Percentiles rank a stretch among this genome's conserved stretches.
These are phyloP conservation scores for Xylaria cubensis DNA, from an alignment of 495 filamentous ascomycete species.

Conservation along the genomic window DNA sequence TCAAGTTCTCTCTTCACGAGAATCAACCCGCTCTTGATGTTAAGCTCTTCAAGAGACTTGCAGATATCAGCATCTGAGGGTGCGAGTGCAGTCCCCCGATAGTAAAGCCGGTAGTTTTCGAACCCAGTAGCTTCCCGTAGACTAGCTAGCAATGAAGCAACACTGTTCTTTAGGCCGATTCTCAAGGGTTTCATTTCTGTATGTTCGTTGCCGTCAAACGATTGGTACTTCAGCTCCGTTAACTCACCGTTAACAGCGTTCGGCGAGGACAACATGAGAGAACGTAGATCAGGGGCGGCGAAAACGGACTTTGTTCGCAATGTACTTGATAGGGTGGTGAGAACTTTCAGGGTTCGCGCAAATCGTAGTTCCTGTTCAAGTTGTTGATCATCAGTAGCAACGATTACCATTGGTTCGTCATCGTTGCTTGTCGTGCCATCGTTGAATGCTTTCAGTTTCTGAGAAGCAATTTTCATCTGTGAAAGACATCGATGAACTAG, in stretches of 20 bases:
- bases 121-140: conserved; percentile 73
- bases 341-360: conserved; percentile 65
- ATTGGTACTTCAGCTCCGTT: conserved; percentile 74
- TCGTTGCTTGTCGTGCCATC: conserved; percentile 51
- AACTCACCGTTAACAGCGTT: conserved; percentile 60
- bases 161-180: conserved; percentile 74
- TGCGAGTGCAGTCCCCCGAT: conserved; percentile 55
- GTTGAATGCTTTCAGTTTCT: conserved; percentile 58
- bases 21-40: conserved; percentile 66
- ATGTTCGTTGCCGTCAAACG: conserved; percentile 64
- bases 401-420: conserved; percentile 58
- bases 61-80: conserved; percentile 56
- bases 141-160: conserved; percentile 67
- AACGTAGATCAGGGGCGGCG: conserved; percentile 54
- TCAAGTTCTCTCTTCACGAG: conserved; percentile 59
- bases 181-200: conserved; percentile 63
- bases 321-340: conserved; percentile 54
- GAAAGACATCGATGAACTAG: conserved; percentile 79
- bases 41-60: conserved; percentile 62
- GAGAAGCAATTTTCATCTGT: conserved; percentile 74
- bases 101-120: conserved; percentile 66
- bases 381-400: conserved; percentile 50
- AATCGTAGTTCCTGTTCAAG: conserved; percentile 65
- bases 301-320: conserved; percentile 57
- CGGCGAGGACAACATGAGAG: conserved; percentile 48